phyloP scores from a whole-genome alignment of 1,139 yeast species.

The Sugiyamaella pinicola region DNA sequence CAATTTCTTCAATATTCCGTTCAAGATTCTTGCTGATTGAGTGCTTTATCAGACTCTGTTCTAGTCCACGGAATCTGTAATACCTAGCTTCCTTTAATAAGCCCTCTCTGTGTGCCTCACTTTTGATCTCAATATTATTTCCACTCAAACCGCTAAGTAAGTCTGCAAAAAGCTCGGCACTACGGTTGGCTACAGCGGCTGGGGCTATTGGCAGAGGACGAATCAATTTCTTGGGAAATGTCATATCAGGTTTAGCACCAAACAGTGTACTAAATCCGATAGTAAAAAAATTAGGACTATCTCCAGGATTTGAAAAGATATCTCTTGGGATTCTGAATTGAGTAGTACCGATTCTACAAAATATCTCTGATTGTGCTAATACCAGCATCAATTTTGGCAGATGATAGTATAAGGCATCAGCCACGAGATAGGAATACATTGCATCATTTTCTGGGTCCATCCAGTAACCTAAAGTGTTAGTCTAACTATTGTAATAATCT shows the following conservation, averaged over 20 bases:
- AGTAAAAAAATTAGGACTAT: constrained; percentile 75
- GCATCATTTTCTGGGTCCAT: constrained; percentile 59
- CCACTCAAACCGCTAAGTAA: constrained; percentile 62
- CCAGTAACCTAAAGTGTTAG: constrained; percentile 50
- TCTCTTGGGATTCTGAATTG: constrained; percentile 61
- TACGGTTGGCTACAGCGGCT: constrained; percentile 54
- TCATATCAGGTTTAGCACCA: constrained; percentile 49
- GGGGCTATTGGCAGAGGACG: constrained; percentile 82
- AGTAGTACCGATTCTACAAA: constrained; percentile 61
- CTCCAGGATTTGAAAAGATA: constrained; percentile 60
- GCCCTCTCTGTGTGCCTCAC: constrained; percentile 56
- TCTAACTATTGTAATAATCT: too few relatives aligned
- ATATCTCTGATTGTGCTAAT: constrained; percentile 58
- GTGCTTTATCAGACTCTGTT: constrained; percentile 65
- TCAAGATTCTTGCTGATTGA: constrained; percentile 56
- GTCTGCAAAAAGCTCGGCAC: constrained; percentile 61
- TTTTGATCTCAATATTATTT: constrained; percentile 48
- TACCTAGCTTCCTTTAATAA: constrained; percentile 72
- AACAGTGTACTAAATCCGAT: constrained; percentile 57
- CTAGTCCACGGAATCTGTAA: constrained; percentile 73
- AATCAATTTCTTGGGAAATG: constrained; percentile 46
- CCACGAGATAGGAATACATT: constrained; percentile 61
- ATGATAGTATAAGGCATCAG: constrained; percentile 76
- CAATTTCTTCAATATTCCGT: constrained; percentile 55
- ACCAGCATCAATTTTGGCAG: constrained; percentile 57